Evolutionary conservation across 306 rosid genomes (phyloP).

Genomic region (Prunus padus): DNA sequence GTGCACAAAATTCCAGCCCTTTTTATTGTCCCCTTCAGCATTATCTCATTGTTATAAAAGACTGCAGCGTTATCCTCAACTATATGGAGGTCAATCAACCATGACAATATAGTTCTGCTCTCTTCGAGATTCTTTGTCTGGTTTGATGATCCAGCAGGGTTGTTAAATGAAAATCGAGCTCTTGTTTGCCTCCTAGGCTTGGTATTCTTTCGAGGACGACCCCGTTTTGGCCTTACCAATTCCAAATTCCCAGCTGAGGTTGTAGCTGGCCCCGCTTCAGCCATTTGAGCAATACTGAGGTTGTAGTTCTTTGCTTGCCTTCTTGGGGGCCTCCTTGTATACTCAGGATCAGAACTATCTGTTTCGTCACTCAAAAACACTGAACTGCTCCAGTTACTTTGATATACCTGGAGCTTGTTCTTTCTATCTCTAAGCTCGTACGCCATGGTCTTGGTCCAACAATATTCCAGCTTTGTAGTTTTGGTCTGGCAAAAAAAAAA

Average conservation of each 20-base stretch:
- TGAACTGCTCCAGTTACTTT: neutral
- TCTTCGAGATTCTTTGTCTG: neutral
- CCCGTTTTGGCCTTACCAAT: neutral
- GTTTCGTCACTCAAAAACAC: neutral
- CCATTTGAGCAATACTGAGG: neutral
- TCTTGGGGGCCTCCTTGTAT: neutral
- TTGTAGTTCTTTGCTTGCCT: neutral
- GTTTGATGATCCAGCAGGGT: no score
- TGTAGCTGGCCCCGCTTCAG: neutral
- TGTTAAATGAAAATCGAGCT: neutral
- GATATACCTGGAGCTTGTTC: neutral
- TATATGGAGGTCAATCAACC: constrained; percentile 30
- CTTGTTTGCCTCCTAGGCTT: neutral
- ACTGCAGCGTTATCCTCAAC: constrained; percentile 25
- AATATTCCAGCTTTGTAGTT: neutral
- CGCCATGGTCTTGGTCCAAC: neutral
- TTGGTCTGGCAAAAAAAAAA: neutral
- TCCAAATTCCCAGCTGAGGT: neutral
- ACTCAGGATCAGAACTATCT: neutral
- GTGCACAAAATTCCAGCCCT: constrained; percentile 35
- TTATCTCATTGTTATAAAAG: neutral
- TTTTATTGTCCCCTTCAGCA: constrained; percentile 12
- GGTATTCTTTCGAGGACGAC: constrained; percentile 4
- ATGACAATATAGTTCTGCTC: constrained; percentile 32
- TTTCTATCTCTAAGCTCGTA: neutral